Evolutionary conservation across 352 stramenopile genomes (phyloP), one percentile per base, ranked within the genome.

Genomic region (Phytophthora pisi): DNA sequence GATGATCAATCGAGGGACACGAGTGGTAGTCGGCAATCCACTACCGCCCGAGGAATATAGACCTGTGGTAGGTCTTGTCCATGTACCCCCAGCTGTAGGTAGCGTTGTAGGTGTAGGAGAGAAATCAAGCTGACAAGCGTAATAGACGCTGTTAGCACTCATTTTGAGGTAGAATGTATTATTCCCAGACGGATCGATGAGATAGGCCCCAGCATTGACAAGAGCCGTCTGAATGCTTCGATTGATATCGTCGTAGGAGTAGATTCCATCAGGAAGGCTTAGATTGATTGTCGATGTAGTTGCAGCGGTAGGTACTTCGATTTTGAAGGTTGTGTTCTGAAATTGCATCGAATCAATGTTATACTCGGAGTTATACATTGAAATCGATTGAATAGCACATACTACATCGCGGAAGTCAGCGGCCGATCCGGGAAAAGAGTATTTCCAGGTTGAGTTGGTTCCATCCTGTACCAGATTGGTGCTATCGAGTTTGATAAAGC

Each of bases 141-240:
- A 66, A 58, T 59, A 66, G 0, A 58, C 58, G 5, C 38, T 57
- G 11, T 70, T 65, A 24, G 64, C 49, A 8, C 1, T 28, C 7
- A 70, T 1, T 20, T 70, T 11, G 7, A 70, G 7, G n/a, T 57
- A 64, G 20, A 66, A 66, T 5, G 58, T 40, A 7, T 65, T 59
- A 0, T 54, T 31, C 11, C 49, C 58, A 7, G 49, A 53, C 40
- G 24, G 10, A 52, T 66, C n/a, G 2, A 66, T 58, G 2, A 66
- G 18, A 28, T 28, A 28, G 24, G 24, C 24, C 24, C 24, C 24
- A 28, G 24, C 24, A 28, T 28, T 28, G 24, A 58, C 53, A 66
- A 66, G 40, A 31, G 59, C 28, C 0, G 59, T 50, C 40, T 66
- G 59, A n/a, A 66, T 60, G 30, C 40, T 57, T 23, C 42, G 9